phyloP scores from a whole-genome alignment of 768 basidiomycete genomes.

The Amanita rubescens region DNA sequence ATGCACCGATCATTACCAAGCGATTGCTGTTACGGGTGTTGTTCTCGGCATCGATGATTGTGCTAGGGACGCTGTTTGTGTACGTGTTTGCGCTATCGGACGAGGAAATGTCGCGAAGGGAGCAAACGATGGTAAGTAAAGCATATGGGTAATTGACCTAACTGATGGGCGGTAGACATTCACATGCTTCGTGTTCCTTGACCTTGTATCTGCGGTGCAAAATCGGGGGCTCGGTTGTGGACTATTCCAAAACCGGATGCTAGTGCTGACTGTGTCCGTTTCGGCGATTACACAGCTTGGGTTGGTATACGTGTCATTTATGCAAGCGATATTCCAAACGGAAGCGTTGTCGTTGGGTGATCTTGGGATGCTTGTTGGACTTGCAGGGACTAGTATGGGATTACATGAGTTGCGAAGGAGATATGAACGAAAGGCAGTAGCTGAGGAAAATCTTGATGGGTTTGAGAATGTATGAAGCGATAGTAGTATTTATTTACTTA shows the following conservation, averaged over 20 bases:
- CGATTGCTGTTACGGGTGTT: conserved; percentile 71
- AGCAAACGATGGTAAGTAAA: conserved; percentile 88
- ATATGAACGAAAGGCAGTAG: conserved; percentile 50
- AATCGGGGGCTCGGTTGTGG: conserved; percentile 88
- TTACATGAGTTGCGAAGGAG: conserved; percentile 75
- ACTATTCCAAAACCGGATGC: conserved; percentile 80
- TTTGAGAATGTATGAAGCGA: conserved; percentile 8
- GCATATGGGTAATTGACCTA: not conserved
- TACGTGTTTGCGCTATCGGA: conserved; percentile 81
- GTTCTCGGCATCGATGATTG: conserved; percentile 93
- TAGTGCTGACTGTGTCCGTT: conserved; percentile 78
- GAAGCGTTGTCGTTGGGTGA: conserved; percentile 67
- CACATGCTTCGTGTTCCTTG: conserved; percentile 94
- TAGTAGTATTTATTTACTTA: too few species aligned
- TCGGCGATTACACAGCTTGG: conserved; percentile 81
- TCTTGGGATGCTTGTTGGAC: conserved; percentile 56
- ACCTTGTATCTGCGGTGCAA: conserved; percentile 91
- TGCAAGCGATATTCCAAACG: conserved; percentile 94
- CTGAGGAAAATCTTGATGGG: not conserved
- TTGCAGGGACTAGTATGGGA: conserved; percentile 57
- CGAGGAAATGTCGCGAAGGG: conserved; percentile 73
- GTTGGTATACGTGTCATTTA: conserved; percentile 83
- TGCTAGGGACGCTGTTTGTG: conserved; percentile 80
- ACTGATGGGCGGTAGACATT: conserved; percentile 62
- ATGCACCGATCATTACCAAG: conserved; percentile 78